These are phyloP conservation scores for Ceratobasidium sp. DNA, from an alignment of 1,284 basidiomycete genomes.

Conservation along the genomic window DNA sequence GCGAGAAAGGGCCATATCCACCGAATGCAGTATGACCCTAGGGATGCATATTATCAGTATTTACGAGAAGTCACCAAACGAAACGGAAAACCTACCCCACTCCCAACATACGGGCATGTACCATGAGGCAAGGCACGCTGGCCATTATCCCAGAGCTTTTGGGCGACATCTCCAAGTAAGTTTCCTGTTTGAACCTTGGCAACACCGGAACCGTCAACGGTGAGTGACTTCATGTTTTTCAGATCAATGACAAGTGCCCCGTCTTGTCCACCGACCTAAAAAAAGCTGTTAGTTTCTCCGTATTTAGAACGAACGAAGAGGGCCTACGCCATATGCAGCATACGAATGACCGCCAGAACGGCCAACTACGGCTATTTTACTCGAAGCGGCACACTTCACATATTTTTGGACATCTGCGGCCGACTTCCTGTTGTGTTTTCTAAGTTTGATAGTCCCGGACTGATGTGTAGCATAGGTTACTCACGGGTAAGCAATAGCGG, in stretches of 20 bases:
- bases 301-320: background rate
- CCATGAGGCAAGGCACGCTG: constrained; percentile 43
- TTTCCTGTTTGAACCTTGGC: constrained; percentile 44
- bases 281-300: background rate
- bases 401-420: constrained; percentile 41
- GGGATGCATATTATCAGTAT: background rate
- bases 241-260: constrained; percentile 45
- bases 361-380: constrained; percentile 41
- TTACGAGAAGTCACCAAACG: background rate
- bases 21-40: constrained; percentile 46
- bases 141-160: constrained; percentile 44
- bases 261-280: constrained; percentile 42
- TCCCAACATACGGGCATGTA: constrained; percentile 41
- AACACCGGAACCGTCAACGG: constrained; percentile 23
- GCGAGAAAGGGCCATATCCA: constrained; percentile 45
- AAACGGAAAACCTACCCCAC: background rate
- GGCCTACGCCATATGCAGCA: constrained; percentile 44
- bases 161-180: constrained; percentile 43
- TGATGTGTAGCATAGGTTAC: background rate
- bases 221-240: constrained; percentile 43
- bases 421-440: constrained; percentile 1
- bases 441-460: background rate
- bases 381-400: constrained; percentile 44
- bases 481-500: constrained; percentile 46
- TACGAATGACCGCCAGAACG: constrained; percentile 47